Conservation (phyloP, 2,329 filamentous ascomycete genomes). For the Cadophora gregata region DNA sequence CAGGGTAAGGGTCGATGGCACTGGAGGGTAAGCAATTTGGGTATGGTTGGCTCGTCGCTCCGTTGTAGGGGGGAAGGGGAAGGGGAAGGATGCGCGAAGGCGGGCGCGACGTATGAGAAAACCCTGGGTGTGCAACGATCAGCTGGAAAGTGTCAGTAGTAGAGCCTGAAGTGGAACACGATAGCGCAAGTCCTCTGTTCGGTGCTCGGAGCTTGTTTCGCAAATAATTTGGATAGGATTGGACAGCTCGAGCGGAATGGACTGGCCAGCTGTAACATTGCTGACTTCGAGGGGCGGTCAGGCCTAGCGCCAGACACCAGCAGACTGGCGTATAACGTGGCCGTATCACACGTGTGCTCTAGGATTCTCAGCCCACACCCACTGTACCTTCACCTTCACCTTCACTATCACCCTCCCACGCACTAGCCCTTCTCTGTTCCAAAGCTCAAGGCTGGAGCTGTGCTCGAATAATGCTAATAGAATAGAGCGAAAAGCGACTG, state of each 20-base stretch:
- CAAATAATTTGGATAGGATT: not conserved
- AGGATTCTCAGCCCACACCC: not conserved
- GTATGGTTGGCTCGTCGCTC: not conserved
- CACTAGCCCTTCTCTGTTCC: constrained; percentile 2
- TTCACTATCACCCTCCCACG: not conserved
- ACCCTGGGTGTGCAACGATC: constrained; percentile 36
- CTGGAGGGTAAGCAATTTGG: not conserved
- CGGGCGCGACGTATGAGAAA: not conserved
- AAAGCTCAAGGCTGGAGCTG: too few relatives aligned
- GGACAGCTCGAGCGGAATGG: not conserved
- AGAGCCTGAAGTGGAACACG: constrained; percentile 10
- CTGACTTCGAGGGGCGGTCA: constrained; percentile 19
- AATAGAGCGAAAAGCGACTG: too few relatives aligned
- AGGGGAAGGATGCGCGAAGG: constrained; percentile 25
- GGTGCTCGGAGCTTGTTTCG: constrained; percentile 25
- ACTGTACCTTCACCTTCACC: not conserved
- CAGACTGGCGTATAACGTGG: not conserved
- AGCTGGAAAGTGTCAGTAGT: constrained; percentile 31
- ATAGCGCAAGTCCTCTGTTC: constrained; percentile 15
- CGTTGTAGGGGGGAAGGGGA: constrained; percentile 15
- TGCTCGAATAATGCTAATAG: not conserved
- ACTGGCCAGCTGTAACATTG: not conserved
- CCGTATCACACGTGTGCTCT: constrained; percentile 13
- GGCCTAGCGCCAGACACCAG: constrained; percentile 2
- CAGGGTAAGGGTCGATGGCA: constrained; percentile 14